Conservation (phyloP, 2,329 filamentous ascomycete species). For the Diaporthe vexans region DNA sequence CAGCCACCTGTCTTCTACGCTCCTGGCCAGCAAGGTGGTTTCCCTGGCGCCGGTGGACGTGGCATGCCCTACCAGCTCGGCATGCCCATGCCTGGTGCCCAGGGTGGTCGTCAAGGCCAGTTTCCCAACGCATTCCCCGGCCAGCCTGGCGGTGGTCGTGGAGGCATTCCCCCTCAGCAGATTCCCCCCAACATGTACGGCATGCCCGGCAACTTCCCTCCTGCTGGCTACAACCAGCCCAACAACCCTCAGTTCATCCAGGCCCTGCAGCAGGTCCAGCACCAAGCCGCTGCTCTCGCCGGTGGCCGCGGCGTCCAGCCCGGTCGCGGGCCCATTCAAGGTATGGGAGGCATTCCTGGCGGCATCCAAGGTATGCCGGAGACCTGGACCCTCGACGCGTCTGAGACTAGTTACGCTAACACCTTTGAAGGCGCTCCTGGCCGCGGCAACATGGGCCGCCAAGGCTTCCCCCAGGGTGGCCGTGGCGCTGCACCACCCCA, state of each 20-base stretch:
- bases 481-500: conserved; percentile 58
- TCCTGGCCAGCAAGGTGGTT: conserved; percentile 82
- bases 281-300: conserved; percentile 64
- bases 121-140: conserved; percentile 85
- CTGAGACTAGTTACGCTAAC: conserved; percentile 70
- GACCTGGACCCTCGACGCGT: conserved; percentile 61
- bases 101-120: conserved; percentile 86
- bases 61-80: conserved; percentile 76
- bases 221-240: conserved; percentile 82
- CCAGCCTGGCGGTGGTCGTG: conserved; percentile 85
- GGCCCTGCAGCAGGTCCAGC: conserved; percentile 84
- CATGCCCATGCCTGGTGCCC: conserved; percentile 78
- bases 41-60: conserved; percentile 72
- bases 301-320: conserved; percentile 76
- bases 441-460: conserved; percentile 56
- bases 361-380: conserved; percentile 71
- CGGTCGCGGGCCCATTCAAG: conserved; percentile 80
- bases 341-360: conserved; percentile 71
- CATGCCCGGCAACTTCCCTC: conserved; percentile 84
- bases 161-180: conserved; percentile 85
- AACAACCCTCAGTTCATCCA: conserved; percentile 84
- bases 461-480: conserved; percentile 59
- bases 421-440: conserved; percentile 57
- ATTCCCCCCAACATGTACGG: conserved; percentile 90
- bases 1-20: conserved; percentile 93